Evolutionary conservation across 2,329 filamentous ascomycete species (phyloP).

Genomic region (Albophoma yamanashiensis): DNA sequence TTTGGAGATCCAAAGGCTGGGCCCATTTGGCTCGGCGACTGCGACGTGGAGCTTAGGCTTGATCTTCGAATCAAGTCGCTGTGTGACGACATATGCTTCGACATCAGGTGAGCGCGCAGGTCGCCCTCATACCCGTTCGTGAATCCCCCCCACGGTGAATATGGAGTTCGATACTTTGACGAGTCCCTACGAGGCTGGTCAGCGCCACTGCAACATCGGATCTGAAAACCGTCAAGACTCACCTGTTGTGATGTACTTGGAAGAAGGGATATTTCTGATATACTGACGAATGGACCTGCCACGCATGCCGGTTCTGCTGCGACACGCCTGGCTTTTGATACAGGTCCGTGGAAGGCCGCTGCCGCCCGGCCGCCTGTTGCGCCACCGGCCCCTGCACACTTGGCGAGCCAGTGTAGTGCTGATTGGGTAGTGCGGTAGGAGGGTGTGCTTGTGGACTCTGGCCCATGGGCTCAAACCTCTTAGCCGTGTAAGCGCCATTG

Average conservation of each 20-base stretch:
- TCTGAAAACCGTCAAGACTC: slow-evolving; percentile 9
- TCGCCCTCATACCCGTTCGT: slow-evolving; percentile 51
- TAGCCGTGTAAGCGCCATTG: slow-evolving; percentile 1
- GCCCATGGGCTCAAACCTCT: slow-evolving; percentile 12
- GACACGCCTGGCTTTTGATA: background rate
- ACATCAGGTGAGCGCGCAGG: slow-evolving; percentile 32
- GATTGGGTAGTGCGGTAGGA: background rate
- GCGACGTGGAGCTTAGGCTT: slow-evolving; percentile 4
- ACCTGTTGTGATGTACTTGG: slow-evolving; percentile 50
- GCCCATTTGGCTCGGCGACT: background rate
- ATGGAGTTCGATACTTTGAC: slow-evolving; percentile 48
- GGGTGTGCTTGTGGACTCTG: slow-evolving; percentile 3
- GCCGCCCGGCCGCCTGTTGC: background rate
- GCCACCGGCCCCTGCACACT: background rate
- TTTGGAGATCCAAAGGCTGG: background rate
- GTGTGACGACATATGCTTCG: slow-evolving; percentile 21
- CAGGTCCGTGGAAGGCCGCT: slow-evolving; percentile 3
- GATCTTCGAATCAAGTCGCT: slow-evolving; percentile 17
- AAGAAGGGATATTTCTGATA: slow-evolving; percentile 48
- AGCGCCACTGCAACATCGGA: slow-evolving; percentile 2
- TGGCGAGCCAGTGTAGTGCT: background rate
- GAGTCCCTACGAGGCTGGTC: slow-evolving; percentile 30
- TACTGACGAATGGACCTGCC: slow-evolving; percentile 27
- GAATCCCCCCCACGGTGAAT: slow-evolving; percentile 45
- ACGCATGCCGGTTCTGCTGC: slow-evolving; percentile 18